phyloP scores from a whole-genome alignment of 805 yeast genomes.

The Candida quercuum region DNA sequence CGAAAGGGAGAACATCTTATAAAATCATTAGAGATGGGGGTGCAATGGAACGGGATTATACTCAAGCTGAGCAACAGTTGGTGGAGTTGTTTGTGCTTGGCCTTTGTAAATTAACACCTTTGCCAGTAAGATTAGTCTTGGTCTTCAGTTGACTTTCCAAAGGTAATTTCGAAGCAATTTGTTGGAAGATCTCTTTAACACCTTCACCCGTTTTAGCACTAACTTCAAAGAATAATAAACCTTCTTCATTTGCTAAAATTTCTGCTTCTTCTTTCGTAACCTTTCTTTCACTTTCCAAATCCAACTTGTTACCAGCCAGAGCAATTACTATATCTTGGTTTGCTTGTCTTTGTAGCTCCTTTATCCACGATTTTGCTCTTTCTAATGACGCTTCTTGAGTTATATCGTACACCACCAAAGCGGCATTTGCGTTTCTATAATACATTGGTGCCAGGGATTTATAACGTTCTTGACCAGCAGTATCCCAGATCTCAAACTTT shows the following conservation, averaged over 20 bases:
- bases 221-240: conserved; percentile 46
- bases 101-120: conserved; percentile 33
- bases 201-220: conserved; percentile 55
- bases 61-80: conserved; percentile 30
- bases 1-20: too few species aligned
- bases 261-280: conserved; percentile 41
- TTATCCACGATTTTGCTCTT: conserved; percentile 73
- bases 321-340: conserved; percentile 57
- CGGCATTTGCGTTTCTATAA: conserved; percentile 76
- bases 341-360: conserved; percentile 67
- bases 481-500: conserved; percentile 81
- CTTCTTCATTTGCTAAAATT: conserved; percentile 50
- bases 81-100: conserved; percentile 39
- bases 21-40: too few species aligned
- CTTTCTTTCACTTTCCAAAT: conserved; percentile 46
- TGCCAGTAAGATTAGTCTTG: conserved; percentile 11
- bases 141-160: conserved; percentile 20
- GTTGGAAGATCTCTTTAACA: conserved; percentile 41
- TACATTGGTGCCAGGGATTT: conserved; percentile 79
- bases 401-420: conserved; percentile 72
- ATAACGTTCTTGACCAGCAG: conserved; percentile 82
- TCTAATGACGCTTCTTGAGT: conserved; percentile 58
- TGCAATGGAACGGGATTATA: neutral
- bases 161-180: conserved; percentile 43
- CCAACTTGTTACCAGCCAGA: conserved; percentile 74